Evolutionary conservation across 1,284 basidiomycete genomes (phyloP).

Genomic region (Ceratobasidium sp.): DNA sequence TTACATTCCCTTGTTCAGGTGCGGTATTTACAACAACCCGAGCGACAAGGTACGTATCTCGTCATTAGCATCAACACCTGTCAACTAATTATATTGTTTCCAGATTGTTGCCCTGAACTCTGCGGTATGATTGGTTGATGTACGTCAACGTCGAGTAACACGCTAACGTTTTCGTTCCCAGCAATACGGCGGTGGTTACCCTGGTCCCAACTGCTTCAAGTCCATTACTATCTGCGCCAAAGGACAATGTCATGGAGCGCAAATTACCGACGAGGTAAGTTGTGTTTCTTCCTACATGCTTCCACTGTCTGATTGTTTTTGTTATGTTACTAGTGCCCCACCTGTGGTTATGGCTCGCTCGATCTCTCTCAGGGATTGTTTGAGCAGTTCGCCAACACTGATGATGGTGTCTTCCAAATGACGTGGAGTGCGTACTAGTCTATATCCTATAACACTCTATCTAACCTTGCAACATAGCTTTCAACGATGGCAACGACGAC

Average conservation of each 20-base stretch:
- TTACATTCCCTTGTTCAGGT: conserved; percentile 37
- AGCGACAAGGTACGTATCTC: conserved; percentile 25
- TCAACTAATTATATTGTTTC: conserved; percentile 1
- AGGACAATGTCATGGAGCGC: conserved; percentile 55
- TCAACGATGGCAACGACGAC: conserved; percentile 26
- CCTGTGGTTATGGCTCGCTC: conserved; percentile 43
- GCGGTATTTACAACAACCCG: conserved; percentile 41
- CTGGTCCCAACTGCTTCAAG: conserved; percentile 58
- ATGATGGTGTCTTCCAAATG: conserved; percentile 46
- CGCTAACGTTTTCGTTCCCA: background rate
- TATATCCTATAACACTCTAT: background rate
- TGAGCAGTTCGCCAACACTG: conserved; percentile 36
- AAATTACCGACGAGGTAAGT: conserved; percentile 55
- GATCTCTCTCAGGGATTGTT: conserved; percentile 46
- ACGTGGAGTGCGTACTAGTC: conserved; percentile 39
- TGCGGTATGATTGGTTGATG: conserved; percentile 30
- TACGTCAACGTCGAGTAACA: conserved; percentile 13
- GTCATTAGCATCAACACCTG: background rate
- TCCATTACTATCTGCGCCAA: conserved; percentile 58
- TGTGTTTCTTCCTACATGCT: background rate
- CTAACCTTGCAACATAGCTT: conserved; percentile 21
- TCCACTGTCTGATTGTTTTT: background rate
- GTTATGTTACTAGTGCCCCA: conserved; percentile 45
- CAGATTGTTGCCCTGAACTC: conserved; percentile 46
- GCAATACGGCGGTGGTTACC: conserved; percentile 47